A percentile compares a stretch with the other conserved stretches of the same genome.
phyloP scores from a whole-genome alignment of 2,329 filamentous ascomycete species.

The Colletotrichum echinochloae region DNA sequence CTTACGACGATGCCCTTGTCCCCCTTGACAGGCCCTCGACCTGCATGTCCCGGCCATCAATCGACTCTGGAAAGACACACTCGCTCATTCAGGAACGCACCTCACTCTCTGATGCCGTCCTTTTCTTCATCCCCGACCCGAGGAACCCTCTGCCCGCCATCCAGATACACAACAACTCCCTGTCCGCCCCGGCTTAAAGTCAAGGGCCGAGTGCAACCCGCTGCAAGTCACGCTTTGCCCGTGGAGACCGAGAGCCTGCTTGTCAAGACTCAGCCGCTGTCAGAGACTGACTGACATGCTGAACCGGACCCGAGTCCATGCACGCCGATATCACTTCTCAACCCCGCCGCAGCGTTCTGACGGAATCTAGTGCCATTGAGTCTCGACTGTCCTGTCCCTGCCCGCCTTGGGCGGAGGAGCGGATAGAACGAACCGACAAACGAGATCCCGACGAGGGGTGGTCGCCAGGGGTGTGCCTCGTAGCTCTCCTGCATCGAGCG shows the following conservation, averaged over 20 bases:
- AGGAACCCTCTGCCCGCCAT: slow-evolving; percentile 3
- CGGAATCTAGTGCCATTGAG: slow-evolving; percentile 9
- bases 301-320: background rate
- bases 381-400: slow-evolving; percentile 23
- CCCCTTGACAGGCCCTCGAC: slow-evolving; percentile 17
- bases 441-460: slow-evolving; percentile 20
- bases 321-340: slow-evolving; percentile 5
- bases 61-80: slow-evolving; percentile 8
- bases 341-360: slow-evolving; percentile 1
- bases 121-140: slow-evolving; percentile 1
- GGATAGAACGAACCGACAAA: slow-evolving; percentile 37
- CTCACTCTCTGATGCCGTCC: slow-evolving; percentile 11
- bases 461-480: slow-evolving; percentile 33
- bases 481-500: slow-evolving; percentile 33
- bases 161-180: background rate
- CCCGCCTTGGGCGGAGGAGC: background rate
- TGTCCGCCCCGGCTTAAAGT: slow-evolving; percentile 8
- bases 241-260: background rate
- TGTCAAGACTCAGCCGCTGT: background rate
- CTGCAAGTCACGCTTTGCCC: background rate
- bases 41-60: slow-evolving; percentile 25
- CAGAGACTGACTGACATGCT: background rate
- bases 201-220: slow-evolving; percentile 6
- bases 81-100: slow-evolving; percentile 8
- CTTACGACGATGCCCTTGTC: slow-evolving; percentile 18